Conservation (phyloP, 2,329 filamentous ascomycete species). For the Fusarium drepaniforme region DNA sequence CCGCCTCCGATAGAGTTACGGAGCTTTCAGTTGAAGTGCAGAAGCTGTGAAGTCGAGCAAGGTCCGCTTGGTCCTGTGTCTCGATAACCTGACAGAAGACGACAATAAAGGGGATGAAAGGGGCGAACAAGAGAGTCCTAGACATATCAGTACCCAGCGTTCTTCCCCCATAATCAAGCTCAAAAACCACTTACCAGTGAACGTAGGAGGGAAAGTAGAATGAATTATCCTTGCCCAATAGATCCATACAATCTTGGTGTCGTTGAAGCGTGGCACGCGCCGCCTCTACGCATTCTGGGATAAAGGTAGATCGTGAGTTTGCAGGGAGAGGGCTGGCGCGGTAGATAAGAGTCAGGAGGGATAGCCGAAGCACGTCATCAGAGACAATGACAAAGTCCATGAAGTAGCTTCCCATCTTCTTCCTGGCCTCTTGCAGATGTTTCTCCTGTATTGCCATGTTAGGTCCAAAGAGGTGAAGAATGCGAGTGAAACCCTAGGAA, state of each 20-base stretch:
- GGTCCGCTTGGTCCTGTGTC: slow-evolving; percentile 56
- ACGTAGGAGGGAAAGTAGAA: slow-evolving; percentile 55
- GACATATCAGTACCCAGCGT: slow-evolving; percentile 12
- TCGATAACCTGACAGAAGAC: slow-evolving; percentile 65
- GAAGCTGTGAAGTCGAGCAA: slow-evolving; percentile 62
- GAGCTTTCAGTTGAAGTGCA: slow-evolving; percentile 63
- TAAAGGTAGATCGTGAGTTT: slow-evolving; percentile 51
- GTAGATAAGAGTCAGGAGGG: slow-evolving; percentile 57
- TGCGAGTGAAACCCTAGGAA: too few relatives aligned
- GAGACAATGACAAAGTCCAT: slow-evolving; percentile 52
- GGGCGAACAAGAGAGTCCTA: slow-evolving; percentile 62
- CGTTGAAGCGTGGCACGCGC: slow-evolving; percentile 55
- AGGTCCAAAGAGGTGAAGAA: not conserved
- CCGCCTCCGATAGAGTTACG: slow-evolving; percentile 59
- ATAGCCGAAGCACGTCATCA: slow-evolving; percentile 57
- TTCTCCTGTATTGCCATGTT: slow-evolving; percentile 3
- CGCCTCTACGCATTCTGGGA: slow-evolving; percentile 56
- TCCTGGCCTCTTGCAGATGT: slow-evolving; percentile 41
- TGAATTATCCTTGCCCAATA: slow-evolving; percentile 51
- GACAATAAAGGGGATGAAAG: slow-evolving; percentile 66
- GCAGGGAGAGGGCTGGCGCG: slow-evolving; percentile 51
- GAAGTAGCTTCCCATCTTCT: slow-evolving; percentile 45
- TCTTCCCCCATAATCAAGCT: too few relatives aligned
- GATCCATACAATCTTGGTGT: slow-evolving; percentile 56
- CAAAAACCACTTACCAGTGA: slow-evolving; percentile 52